Conservation (phyloP, 495 filamentous ascomycete genomes). For the Sabuloglossum arenarium region DNA sequence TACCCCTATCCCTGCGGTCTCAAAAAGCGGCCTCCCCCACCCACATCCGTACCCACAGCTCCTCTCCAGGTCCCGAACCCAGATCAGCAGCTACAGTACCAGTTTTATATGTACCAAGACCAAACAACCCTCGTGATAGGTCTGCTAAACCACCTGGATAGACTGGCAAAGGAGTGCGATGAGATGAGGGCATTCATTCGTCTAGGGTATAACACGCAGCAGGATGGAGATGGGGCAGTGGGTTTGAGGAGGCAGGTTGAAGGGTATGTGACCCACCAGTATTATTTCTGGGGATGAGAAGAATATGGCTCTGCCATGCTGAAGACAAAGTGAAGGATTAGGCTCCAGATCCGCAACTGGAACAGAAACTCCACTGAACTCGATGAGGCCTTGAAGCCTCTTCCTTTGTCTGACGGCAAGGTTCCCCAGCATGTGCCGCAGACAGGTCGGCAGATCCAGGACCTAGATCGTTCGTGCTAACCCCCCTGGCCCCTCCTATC, state of each 20-base stretch:
- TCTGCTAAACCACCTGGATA: slow-evolving; percentile 10
- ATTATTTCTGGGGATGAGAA: too few relatives aligned
- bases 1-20: not conserved
- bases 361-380: slow-evolving; percentile 11
- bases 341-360: slow-evolving; percentile 10
- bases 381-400: slow-evolving; percentile 8
- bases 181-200: slow-evolving; percentile 13
- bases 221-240: not conserved
- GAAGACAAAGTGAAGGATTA: slow-evolving; percentile 2
- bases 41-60: not conserved
- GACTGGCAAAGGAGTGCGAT: slow-evolving; percentile 7
- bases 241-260: not conserved
- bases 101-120: slow-evolving; percentile 9
- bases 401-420: slow-evolving; percentile 10
- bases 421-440: slow-evolving; percentile 7
- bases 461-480: slow-evolving; percentile 8
- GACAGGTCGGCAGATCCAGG: slow-evolving; percentile 7
- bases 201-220: slow-evolving; percentile 6
- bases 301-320: too few relatives aligned
- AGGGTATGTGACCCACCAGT: not conserved
- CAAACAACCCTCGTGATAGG: slow-evolving; percentile 14
- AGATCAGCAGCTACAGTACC: not conserved
- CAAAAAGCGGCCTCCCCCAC: not conserved
- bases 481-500: not conserved
- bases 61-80: not conserved